phyloP scores from a whole-genome alignment of 257 asterid species.

The Thymus mandschuricus region DNA sequence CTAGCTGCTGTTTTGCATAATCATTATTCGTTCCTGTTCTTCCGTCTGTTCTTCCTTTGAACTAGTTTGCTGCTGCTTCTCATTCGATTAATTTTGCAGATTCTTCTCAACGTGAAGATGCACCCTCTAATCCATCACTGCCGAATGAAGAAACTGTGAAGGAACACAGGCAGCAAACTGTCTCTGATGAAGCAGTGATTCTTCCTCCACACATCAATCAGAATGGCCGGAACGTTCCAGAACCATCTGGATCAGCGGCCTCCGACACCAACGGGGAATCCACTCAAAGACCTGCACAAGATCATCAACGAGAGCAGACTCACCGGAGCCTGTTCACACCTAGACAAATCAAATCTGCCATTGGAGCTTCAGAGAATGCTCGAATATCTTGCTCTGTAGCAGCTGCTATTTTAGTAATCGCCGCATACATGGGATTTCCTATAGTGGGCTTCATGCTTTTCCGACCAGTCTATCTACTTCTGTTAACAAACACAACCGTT shows the following conservation, averaged over 20 bases:
- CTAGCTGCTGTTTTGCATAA: slow-evolving; percentile 7
- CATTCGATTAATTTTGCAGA: slow-evolving; percentile 41
- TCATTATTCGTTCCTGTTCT: not conserved
- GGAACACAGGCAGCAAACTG: slow-evolving; percentile 31
- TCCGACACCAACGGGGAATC: slow-evolving; percentile 37
- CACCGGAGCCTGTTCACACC: slow-evolving; percentile 38
- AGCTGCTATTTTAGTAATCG: slow-evolving; percentile 62
- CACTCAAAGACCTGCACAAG: slow-evolving; percentile 32
- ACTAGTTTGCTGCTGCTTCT: slow-evolving; percentile 24
- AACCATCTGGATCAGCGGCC: slow-evolving; percentile 36
- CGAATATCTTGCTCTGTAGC: slow-evolving; percentile 59
- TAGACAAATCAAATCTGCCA: slow-evolving; percentile 52
- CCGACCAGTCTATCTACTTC: slow-evolving; percentile 69
- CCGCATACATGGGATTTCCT: slow-evolving; percentile 63
- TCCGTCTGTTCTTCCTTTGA: not conserved
- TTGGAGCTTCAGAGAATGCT: slow-evolving; percentile 62
- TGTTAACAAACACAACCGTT: slow-evolving; percentile 64
- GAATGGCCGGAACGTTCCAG: slow-evolving; percentile 21
- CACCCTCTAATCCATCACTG: slow-evolving; percentile 29
- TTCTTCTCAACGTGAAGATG: slow-evolving; percentile 43
- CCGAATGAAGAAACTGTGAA: slow-evolving; percentile 37
- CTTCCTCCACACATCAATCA: slow-evolving; percentile 38
- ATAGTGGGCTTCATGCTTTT: slow-evolving; percentile 45
- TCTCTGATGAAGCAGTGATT: slow-evolving; percentile 27
- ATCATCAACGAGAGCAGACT: slow-evolving; percentile 31